Conservation (phyloP, 2,329 filamentous ascomycete species). For the Colletotrichum tabaci region DNA sequence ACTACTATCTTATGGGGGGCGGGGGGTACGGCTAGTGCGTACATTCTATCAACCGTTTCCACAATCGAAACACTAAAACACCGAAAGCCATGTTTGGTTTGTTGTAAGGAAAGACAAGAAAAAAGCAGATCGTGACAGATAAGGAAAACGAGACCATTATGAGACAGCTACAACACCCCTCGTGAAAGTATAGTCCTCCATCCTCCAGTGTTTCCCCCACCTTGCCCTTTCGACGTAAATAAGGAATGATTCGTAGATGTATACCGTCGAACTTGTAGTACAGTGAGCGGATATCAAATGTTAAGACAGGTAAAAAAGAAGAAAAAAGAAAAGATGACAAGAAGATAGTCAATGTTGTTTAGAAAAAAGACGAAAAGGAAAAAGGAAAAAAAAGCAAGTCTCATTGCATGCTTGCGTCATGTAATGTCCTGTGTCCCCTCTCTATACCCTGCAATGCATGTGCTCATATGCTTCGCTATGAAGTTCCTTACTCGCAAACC, state of each 20-base stretch:
- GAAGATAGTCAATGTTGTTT: slow-evolving; percentile 21
- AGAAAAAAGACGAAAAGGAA: slow-evolving; percentile 15
- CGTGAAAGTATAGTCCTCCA: slow-evolving; percentile 15
- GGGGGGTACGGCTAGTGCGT: slow-evolving; percentile 34
- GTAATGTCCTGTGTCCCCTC: slow-evolving; percentile 37
- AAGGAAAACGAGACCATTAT: slow-evolving; percentile 37
- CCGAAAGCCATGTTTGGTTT: slow-evolving; percentile 36
- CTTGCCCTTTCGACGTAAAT: slow-evolving; percentile 5
- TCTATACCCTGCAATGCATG: slow-evolving; percentile 41
- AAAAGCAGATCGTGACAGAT: slow-evolving; percentile 20
- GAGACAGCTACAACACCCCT: slow-evolving; percentile 28
- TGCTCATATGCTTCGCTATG: slow-evolving; percentile 30
- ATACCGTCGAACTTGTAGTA: slow-evolving; percentile 36
- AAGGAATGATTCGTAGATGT: slow-evolving; percentile 40
- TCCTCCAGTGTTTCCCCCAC: not conserved
- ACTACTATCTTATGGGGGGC: slow-evolving; percentile 28
- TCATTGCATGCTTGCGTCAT: slow-evolving; percentile 40
- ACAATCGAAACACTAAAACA: slow-evolving; percentile 29
- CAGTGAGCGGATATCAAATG: slow-evolving; percentile 42
- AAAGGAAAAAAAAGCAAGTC: slow-evolving; percentile 26
- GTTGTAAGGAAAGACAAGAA: slow-evolving; percentile 33
- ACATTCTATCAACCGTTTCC: slow-evolving; percentile 40
- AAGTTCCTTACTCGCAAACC: slow-evolving; percentile 45
- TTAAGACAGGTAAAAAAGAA: slow-evolving; percentile 31
- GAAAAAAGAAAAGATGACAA: slow-evolving; percentile 30